Conservation (phyloP, 73 alveolate genomes). For the Halteria grandinella region DNA sequence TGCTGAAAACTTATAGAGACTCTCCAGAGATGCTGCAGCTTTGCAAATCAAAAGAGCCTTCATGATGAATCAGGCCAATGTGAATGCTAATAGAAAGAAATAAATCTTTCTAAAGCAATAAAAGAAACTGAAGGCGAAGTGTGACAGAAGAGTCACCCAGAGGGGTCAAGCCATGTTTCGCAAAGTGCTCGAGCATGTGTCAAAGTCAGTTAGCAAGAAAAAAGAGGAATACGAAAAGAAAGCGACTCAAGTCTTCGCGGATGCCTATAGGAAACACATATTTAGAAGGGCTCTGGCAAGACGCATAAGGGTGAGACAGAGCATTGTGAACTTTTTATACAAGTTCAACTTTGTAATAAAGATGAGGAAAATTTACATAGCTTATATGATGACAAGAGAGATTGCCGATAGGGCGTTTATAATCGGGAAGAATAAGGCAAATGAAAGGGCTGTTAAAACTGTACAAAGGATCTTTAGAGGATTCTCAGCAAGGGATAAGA, state of each 20-base stretch:
- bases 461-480: conserved; percentile 72
- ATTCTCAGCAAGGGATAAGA: conserved; percentile 46
- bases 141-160: neutral
- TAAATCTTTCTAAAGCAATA: neutral
- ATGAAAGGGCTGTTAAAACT: conserved; percentile 49
- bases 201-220: conserved; percentile 38
- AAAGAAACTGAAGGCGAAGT: neutral
- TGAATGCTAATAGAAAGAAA: neutral
- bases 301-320: conserved; percentile 33
- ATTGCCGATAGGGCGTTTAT: conserved; percentile 60
- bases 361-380: conserved; percentile 32
- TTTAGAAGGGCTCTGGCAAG: conserved; percentile 22
- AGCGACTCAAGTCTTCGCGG: conserved; percentile 43
- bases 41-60: conserved; percentile 17
- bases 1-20: conserved; percentile 23
- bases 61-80: neutral
- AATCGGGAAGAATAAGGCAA: conserved; percentile 45
- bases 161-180: conserved; percentile 13
- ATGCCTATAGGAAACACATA: conserved; percentile 30
- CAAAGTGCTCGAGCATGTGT: conserved; percentile 40
- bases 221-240: conserved; percentile 57
- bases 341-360: conserved; percentile 12
- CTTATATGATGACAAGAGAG: conserved; percentile 5
- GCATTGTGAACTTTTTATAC: conserved; percentile 19
- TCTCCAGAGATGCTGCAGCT: conserved; percentile 47